Percentiles rank a stretch among this genome's conserved stretches.
Conservation (phyloP, 2,329 filamentous ascomycete species). For the Trichoderma citrinoviride region DNA sequence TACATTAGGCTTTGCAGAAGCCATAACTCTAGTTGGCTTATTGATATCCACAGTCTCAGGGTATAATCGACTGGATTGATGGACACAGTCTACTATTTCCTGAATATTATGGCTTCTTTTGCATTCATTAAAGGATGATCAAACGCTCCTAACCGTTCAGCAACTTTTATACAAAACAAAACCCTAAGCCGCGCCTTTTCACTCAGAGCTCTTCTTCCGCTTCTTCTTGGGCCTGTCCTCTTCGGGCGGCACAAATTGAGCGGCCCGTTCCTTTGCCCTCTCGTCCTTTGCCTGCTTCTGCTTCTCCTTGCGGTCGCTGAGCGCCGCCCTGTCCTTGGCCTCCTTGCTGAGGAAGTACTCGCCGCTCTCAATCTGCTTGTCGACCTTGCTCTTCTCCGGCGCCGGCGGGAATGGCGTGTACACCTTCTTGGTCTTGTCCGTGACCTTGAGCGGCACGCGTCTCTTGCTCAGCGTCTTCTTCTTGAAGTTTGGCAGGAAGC, state of each 20-base stretch:
- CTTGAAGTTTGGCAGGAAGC: conserved; percentile 97
- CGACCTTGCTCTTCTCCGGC: conserved; percentile 98
- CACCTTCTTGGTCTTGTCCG: conserved; percentile 87
- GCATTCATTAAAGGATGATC: background rate
- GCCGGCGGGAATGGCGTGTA: conserved; percentile 98
- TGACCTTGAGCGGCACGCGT: conserved; percentile 77
- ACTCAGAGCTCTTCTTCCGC: conserved; percentile 53
- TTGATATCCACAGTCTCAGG: background rate
- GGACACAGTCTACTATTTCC: background rate
- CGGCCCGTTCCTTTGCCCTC: conserved; percentile 78
- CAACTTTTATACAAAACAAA: conserved; percentile 5
- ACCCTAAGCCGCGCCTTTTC: conserved; percentile 18
- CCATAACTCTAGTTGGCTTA: too few relatives aligned
- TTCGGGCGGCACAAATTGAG: conserved; percentile 83
- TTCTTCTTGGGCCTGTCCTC: conserved; percentile 68
- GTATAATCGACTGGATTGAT: background rate
- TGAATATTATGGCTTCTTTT: background rate
- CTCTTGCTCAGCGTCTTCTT: conserved; percentile 85
- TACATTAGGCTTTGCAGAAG: background rate
- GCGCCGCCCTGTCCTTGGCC: conserved; percentile 79
- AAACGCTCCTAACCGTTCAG: conserved; percentile 13
- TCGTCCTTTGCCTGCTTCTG: conserved; percentile 86
- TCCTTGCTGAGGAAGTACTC: conserved; percentile 95
- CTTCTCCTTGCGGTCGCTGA: conserved; percentile 77
- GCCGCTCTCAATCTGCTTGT: conserved; percentile 94